These are phyloP conservation scores for Chytriomyces sp. DNA, from an alignment of 192 early-diverging fungal species.

Conservation along the genomic window DNA sequence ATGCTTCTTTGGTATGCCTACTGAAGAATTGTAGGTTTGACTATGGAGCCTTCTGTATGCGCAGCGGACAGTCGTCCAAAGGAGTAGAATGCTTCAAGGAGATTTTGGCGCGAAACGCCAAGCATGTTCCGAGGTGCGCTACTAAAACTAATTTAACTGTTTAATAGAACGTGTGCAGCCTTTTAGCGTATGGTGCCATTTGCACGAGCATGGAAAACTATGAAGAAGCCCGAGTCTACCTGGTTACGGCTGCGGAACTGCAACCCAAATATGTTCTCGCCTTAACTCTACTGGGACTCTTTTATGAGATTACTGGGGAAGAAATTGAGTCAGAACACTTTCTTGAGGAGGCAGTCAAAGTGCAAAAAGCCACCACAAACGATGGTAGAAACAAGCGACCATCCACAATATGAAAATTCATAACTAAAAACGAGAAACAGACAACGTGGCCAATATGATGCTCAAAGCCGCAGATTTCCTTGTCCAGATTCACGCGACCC, in stretches of 20 bases:
- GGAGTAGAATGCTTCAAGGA: slow-evolving; percentile 62
- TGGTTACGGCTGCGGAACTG: slow-evolving; percentile 49
- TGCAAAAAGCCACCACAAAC: slow-evolving; percentile 34
- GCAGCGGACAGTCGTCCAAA: slow-evolving; percentile 42
- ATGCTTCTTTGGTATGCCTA: neutral
- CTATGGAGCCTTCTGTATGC: slow-evolving; percentile 58
- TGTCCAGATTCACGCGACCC: slow-evolving; percentile 49
- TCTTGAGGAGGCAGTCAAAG: slow-evolving; percentile 41
- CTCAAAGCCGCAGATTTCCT: slow-evolving; percentile 56
- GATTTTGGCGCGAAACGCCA: slow-evolving; percentile 52
- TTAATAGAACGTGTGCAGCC: slow-evolving; percentile 16
- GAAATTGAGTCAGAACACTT: slow-evolving; percentile 54
- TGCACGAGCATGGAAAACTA: slow-evolving; percentile 47
- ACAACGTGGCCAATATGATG: slow-evolving; percentile 27
- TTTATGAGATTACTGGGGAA: slow-evolving; percentile 54
- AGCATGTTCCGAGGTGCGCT: slow-evolving; percentile 53
- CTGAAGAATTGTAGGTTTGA: slow-evolving; percentile 47
- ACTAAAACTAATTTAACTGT: neutral
- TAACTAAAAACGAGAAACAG: neutral
- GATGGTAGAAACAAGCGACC: slow-evolving; percentile 6
- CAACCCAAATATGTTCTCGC: slow-evolving; percentile 53
- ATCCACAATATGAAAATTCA: too few relatives aligned
- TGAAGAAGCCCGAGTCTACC: slow-evolving; percentile 57
- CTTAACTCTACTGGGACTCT: slow-evolving; percentile 52
- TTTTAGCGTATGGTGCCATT: slow-evolving; percentile 53